Evolutionary conservation across 2,329 filamentous ascomycete genomes (phyloP), one percentile per base, ranked within the genome.

Genomic region (Blastomyces parvus): DNA sequence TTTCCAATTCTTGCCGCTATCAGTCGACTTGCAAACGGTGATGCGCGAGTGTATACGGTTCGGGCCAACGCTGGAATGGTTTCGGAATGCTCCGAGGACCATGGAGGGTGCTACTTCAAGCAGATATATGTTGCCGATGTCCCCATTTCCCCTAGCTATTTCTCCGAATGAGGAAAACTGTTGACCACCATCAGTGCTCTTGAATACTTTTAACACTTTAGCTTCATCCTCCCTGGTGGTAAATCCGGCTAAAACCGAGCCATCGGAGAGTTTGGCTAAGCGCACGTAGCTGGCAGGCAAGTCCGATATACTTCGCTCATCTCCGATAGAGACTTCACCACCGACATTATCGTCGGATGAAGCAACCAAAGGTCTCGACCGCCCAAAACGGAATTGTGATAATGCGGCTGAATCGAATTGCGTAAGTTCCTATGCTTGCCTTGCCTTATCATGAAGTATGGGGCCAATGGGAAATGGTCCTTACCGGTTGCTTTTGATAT

Each of bases 71-170:
- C 74, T 68, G 50, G 77, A 75, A 63, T 81, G 79, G 69, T 82
- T 82, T 6, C 80, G 77, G 69, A 82, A 82, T 0, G 80, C 80
- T 0, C 76, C 80, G 0, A 82, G 72, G 1, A 81, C 70, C 0
- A 71, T 69, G 0, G 73, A 70, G 0, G 65, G 66, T 9, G 70
- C 68, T 1, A 77, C 73, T 63, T 81, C 78, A 13, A 80, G 71
- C 17, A 82, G 67, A 64, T 77, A 81, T 42, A 77, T 72, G 68
- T 82, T 82, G 69, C 81, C 80, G 61, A 79, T 72, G 66, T 82
- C 80, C 19, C 77, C 76, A 0, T 61, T 62, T 3, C 75, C 76
- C 1, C 79, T 78, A 0, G 76, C 72, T 48, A 82, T 76, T 66
- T 81, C 78, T 44, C 77, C 74, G 61, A 74, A 74, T 14, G 76